Evolutionary conservation across 495 filamentous ascomycete genomes (phyloP).

Genomic region (Durotheca rogersii): DNA sequence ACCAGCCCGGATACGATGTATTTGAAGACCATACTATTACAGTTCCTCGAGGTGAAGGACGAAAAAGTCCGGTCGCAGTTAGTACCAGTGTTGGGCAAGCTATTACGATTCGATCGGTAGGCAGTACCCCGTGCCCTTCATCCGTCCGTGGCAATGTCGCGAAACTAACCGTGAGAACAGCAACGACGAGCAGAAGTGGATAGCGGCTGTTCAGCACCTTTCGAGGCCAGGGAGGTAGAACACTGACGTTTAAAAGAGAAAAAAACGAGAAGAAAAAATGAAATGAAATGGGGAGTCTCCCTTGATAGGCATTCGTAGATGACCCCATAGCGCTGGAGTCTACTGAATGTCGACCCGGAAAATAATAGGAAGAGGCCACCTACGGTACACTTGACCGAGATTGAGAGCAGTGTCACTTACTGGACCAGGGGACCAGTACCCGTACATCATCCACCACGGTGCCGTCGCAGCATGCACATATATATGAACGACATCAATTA

Average conservation of each 20-base stretch:
- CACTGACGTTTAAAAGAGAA: too few relatives aligned
- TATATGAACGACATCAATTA: background rate
- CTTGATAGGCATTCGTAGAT: conserved; percentile 18
- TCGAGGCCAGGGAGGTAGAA: conserved; percentile 21
- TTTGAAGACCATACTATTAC: conserved; percentile 90
- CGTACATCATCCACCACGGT: too few relatives aligned
- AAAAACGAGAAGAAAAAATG: too few relatives aligned
- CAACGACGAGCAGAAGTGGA: conserved; percentile 32
- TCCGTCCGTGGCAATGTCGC: background rate
- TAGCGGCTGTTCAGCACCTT: conserved; percentile 28
- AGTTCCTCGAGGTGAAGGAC: conserved; percentile 93
- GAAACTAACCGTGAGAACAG: conserved; percentile 17
- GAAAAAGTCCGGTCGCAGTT: conserved; percentile 87
- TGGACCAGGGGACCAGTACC: too few relatives aligned
- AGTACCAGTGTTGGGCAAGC: conserved; percentile 85
- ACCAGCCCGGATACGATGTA: conserved; percentile 75
- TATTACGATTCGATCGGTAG: conserved; percentile 89
- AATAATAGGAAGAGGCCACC: too few relatives aligned
- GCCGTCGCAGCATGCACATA: background rate
- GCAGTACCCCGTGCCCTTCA: conserved; percentile 38
- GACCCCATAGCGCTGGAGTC: conserved; percentile 32
- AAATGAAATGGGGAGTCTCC: background rate
- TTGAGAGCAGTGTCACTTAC: too few relatives aligned
- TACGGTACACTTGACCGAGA: too few relatives aligned
- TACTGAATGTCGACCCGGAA: too few relatives aligned